phyloP scores from a whole-genome alignment of 768 basidiomycete genomes.

The Trametes villosa region DNA sequence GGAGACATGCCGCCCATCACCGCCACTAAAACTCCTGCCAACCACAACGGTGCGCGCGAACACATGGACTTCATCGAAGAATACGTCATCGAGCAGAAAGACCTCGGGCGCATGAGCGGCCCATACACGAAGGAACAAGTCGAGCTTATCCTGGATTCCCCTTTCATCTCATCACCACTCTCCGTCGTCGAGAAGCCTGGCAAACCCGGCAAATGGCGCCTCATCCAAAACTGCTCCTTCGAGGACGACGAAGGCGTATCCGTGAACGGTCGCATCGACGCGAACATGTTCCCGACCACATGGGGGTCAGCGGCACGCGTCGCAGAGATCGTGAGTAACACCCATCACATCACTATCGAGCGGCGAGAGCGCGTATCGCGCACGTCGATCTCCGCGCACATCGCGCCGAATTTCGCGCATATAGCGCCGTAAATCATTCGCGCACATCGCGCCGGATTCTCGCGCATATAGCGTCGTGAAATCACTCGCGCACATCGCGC shows the following conservation, averaged over 20 bases:
- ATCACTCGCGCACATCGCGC: too few species aligned
- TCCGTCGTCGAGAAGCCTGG: conserved; percentile 4
- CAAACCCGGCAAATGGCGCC: not conserved
- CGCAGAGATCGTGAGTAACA: not conserved
- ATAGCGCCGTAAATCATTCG: too few species aligned
- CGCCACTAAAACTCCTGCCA: not conserved
- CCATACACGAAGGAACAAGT: not conserved
- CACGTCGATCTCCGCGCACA: too few species aligned
- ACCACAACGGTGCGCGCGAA: not conserved
- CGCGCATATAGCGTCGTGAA: too few species aligned
- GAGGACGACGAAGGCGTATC: not conserved
- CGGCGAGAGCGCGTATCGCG: too few species aligned
- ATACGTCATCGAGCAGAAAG: not conserved
- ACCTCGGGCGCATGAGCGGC: not conserved
- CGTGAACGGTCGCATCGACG: conserved; percentile 1
- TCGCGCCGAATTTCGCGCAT: too few species aligned
- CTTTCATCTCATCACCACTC: conserved; percentile 8
- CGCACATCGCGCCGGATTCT: too few species aligned
- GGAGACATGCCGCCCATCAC: not conserved
- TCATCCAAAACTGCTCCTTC: conserved; percentile 3
- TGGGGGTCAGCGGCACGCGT: conserved; percentile 1
- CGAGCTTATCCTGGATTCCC: not conserved
- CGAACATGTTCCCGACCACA: not conserved
- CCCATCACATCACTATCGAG: too few species aligned
- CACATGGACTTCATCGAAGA: conserved; percentile 6